These are phyloP conservation scores for Chrysosporium queenslandicum DNA, from an alignment of 2,329 filamentous ascomycete species.

Conservation along the genomic window DNA sequence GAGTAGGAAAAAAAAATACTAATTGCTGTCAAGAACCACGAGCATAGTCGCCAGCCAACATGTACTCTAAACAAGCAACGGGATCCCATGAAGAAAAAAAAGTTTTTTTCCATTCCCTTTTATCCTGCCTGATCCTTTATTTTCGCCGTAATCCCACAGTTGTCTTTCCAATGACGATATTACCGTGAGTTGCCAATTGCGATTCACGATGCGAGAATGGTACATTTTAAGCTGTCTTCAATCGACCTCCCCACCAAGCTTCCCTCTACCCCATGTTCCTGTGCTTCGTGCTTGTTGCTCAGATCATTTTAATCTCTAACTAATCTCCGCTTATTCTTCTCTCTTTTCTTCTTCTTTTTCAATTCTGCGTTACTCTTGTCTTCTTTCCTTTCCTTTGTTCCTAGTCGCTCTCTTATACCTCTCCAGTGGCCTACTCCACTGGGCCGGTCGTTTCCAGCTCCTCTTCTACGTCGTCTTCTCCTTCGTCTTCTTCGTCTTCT, in stretches of 20 bases:
- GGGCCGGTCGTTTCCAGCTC: constrained; percentile 13
- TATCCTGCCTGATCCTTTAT: neutral
- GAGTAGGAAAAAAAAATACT: constrained; percentile 1
- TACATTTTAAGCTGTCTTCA: constrained; percentile 12
- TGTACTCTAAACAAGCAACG: neutral
- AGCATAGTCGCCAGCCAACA: neutral
- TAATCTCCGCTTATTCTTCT: constrained; percentile 8
- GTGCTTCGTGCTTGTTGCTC: constrained; percentile 8
- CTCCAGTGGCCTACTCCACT: constrained; percentile 11
- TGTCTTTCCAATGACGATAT: constrained; percentile 3
- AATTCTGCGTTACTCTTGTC: neutral
- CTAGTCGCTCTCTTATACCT: constrained; percentile 9
- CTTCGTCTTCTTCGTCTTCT: too few species aligned
- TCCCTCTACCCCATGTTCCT: constrained; percentile 7
- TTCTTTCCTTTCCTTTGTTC: constrained; percentile 6
- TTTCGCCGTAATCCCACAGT: neutral
- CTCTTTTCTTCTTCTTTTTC: constrained; percentile 4
- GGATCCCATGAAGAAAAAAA: constrained; percentile 6
- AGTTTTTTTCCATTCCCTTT: neutral
- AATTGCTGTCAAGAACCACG: constrained; percentile 1
- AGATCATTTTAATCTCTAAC: constrained; percentile 9
- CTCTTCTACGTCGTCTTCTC: constrained; percentile 2
- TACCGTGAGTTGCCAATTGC: constrained; percentile 4
- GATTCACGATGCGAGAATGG: constrained; percentile 11
- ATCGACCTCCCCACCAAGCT: constrained; percentile 9